Evolutionary conservation across 148 eudicot species (phyloP), one percentile per base, ranked within the genome.

Genomic region (Rhododendron ovatum): DNA sequence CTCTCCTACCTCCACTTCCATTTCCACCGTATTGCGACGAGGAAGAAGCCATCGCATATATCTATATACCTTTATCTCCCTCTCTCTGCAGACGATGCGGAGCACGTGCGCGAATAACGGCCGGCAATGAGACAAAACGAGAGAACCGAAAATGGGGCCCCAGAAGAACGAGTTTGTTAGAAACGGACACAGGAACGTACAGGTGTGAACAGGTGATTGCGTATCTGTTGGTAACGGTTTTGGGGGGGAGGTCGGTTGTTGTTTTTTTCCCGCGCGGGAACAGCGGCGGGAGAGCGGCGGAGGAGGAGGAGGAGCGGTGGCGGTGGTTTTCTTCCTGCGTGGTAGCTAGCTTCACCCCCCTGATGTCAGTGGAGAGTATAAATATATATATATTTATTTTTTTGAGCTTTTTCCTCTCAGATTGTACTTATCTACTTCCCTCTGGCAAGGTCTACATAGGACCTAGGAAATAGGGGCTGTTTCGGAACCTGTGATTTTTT

Each of bases 381-480:
- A 53, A 53, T 53, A 41, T 30, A 30, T 30, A 5, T 39, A 39
- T 6, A 0, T 5, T 0, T 51, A 0, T 53, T 53, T 4, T 57
- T 65, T 65, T n/a, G 30, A n/a, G 30, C 13, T 9, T 24, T 80
- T 51, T 12, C 28, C 45, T 41, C 45, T 41, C 1, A 51, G 59
- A 48, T 8, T 51, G 82, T 80, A 50, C 63, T 80, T 80, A 80
- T 79, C 63, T 50, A 17, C 41, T 48, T 17, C 30, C 17, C 39
- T 50, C 24, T 28, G 26, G 26, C 35, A 3, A 79, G 33, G 61
- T 5, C 82, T 28, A 51, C 57, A 51, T 50, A 30, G 8, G 55
- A 80, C 82, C 57, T 47, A 79, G 37, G 82, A 6, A 80, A 30
- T 80, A 80, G 82, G 82, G 82, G 63, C 82, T 50, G 82, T 80